phyloP scores from a whole-genome alignment of 805 yeast species.

The Yarrowia divulgata region DNA sequence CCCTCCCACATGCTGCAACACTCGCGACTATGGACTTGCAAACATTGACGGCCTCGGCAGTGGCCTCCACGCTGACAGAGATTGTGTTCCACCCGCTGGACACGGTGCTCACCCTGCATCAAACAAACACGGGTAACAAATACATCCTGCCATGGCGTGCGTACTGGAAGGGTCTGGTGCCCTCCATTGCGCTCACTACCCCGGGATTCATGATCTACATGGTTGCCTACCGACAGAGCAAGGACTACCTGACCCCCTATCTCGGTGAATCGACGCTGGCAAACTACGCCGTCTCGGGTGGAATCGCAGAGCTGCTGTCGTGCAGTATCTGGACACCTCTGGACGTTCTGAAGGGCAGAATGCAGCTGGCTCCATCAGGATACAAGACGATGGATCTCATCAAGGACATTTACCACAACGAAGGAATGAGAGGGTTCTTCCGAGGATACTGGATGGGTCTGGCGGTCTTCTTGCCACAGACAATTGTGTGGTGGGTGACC shows the following conservation, averaged over 20 bases:
- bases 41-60: conserved; percentile 51
- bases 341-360: conserved; percentile 53
- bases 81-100: conserved; percentile 53
- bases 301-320: conserved; percentile 51
- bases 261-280: conserved; percentile 48
- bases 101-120: conserved; percentile 52
- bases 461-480: conserved; percentile 54
- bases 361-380: conserved; percentile 49
- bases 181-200: conserved; percentile 50
- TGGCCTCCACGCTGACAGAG: conserved; percentile 50
- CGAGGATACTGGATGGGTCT: conserved; percentile 68
- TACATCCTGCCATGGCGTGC: conserved; percentile 50
- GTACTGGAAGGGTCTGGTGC: conserved; percentile 52
- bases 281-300: conserved; percentile 50
- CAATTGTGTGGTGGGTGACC: conserved; percentile 54
- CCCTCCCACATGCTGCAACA: conserved; percentile 28
- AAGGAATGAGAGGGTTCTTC: conserved; percentile 80
- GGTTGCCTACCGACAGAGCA: conserved; percentile 51
- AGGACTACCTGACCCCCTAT: conserved; percentile 47
- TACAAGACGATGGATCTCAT: conserved; percentile 42
- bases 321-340: conserved; percentile 53
- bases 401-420: conserved; percentile 57
- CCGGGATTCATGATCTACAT: conserved; percentile 53
- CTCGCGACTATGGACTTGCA: conserved; percentile 47
- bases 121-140: conserved; percentile 49